phyloP scores from a whole-genome alignment of 306 rosid species.

The Vigna trinervia region DNA sequence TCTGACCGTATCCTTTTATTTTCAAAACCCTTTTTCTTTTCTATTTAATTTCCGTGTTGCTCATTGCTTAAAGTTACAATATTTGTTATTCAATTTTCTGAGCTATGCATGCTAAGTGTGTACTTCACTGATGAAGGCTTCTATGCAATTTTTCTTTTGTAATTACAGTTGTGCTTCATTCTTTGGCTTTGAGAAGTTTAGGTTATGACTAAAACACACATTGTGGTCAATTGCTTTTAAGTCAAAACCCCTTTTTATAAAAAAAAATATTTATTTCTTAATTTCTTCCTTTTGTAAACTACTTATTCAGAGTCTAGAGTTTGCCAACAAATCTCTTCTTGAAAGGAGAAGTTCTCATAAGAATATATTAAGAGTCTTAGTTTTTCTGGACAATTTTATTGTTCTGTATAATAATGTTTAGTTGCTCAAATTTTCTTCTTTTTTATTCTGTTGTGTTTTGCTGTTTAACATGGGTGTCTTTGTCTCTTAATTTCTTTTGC shows the following conservation, averaged over 20 bases:
- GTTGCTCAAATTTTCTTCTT: not conserved
- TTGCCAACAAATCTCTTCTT: not conserved
- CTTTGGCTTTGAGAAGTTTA: not conserved
- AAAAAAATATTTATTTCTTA: not conserved
- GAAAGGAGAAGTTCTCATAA: not conserved
- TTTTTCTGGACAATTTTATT: not conserved
- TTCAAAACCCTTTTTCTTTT: not conserved
- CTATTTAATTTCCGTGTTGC: not conserved
- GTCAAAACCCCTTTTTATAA: not conserved
- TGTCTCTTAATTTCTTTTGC: not conserved
- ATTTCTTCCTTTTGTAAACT: not conserved
- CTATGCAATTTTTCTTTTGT: not conserved
- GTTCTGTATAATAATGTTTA: not conserved
- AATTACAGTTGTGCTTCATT: not conserved
- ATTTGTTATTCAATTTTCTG: not conserved
- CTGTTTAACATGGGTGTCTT: not conserved
- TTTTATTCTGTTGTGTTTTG: not conserved
- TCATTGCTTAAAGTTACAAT: slow-evolving; percentile 22
- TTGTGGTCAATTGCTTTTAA: not conserved
- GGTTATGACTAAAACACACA: not conserved
- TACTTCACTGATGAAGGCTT: slow-evolving; percentile 13
- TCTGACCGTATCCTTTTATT: slow-evolving; percentile 33
- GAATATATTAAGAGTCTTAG: not conserved
- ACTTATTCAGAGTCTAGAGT: not conserved
- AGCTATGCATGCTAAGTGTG: not conserved